Conservation (phyloP, 257 asterid genomes). For the Avicennia marina region DNA sequence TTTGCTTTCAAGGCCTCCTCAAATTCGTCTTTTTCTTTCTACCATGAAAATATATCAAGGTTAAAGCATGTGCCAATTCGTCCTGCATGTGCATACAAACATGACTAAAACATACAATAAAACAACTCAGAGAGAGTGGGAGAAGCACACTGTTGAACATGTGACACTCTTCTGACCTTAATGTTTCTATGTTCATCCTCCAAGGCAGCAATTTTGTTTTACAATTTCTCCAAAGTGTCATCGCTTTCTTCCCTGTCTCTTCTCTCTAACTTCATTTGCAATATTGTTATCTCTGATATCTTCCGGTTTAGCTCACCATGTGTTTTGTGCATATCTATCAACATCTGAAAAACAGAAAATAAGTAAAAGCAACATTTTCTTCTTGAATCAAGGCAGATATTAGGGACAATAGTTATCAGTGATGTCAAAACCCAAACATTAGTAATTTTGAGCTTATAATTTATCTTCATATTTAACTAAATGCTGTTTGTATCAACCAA, state of each 20-base stretch:
- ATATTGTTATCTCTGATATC: slow-evolving; percentile 49
- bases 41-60: slow-evolving; percentile 38
- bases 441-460: too few relatives aligned
- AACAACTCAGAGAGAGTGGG: neutral
- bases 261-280: slow-evolving; percentile 59
- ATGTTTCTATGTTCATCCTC: slow-evolving; percentile 64
- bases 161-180: too few relatives aligned
- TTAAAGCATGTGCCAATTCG: slow-evolving; percentile 16
- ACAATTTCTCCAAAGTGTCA: slow-evolving; percentile 46
- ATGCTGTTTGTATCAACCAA: neutral
- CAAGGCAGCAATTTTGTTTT: slow-evolving; percentile 41
- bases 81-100: slow-evolving; percentile 15
- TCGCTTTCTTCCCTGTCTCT: slow-evolving; percentile 39
- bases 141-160: slow-evolving; percentile 21
- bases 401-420: neutral
- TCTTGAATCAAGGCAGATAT: too few relatives aligned
- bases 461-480: neutral
- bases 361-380: too few relatives aligned
- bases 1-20: slow-evolving; percentile 57
- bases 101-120: slow-evolving; percentile 8
- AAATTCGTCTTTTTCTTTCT: slow-evolving; percentile 70
- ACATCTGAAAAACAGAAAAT: slow-evolving; percentile 40
- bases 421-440: too few relatives aligned
- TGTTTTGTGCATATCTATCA: slow-evolving; percentile 46
- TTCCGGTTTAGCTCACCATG: slow-evolving; percentile 62